Evolutionary conservation across 179 eudicot genomes (phyloP).

Genomic region (Silene coronaria): DNA sequence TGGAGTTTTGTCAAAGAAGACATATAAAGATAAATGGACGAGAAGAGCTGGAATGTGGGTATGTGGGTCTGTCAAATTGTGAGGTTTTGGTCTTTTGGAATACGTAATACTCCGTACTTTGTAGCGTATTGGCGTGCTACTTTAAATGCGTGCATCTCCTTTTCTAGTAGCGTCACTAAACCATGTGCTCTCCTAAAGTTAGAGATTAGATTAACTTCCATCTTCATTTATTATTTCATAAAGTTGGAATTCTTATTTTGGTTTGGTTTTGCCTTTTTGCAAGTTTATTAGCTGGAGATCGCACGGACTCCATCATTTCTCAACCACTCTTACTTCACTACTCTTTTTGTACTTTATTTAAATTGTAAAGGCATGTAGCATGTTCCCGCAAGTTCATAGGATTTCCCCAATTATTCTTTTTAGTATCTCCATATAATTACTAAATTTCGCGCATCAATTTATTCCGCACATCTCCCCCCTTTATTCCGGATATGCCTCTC

Average conservation of each 20-base stretch:
- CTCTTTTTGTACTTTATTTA: neutral
- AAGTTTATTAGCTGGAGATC: neutral
- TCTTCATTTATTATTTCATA: neutral
- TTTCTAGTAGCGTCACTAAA: neutral
- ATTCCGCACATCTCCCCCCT: no score
- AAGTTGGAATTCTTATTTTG: slow-evolving; percentile 3
- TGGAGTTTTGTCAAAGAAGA: neutral
- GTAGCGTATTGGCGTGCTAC: neutral
- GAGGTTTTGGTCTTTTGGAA: neutral
- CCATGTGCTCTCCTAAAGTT: slow-evolving; percentile 8
- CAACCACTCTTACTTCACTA: neutral
- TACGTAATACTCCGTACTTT: no score
- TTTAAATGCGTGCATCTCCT: slow-evolving; percentile 14
- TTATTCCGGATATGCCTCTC: no score
- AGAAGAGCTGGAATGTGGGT: neutral
- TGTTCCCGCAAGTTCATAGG: neutral
- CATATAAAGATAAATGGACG: neutral
- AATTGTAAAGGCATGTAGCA: neutral
- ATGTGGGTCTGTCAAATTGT: neutral
- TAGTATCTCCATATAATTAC: no score
- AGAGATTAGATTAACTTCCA: neutral
- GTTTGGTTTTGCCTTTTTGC: slow-evolving; percentile 1
- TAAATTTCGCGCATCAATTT: no score
- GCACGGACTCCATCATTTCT: neutral
- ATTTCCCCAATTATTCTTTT: no score